A percentile compares a stretch with the other conserved stretches of the same genome.
These are phyloP conservation scores for Candida anutae DNA, from an alignment of 1,139 yeast genomes.

Conservation along the genomic window DNA sequence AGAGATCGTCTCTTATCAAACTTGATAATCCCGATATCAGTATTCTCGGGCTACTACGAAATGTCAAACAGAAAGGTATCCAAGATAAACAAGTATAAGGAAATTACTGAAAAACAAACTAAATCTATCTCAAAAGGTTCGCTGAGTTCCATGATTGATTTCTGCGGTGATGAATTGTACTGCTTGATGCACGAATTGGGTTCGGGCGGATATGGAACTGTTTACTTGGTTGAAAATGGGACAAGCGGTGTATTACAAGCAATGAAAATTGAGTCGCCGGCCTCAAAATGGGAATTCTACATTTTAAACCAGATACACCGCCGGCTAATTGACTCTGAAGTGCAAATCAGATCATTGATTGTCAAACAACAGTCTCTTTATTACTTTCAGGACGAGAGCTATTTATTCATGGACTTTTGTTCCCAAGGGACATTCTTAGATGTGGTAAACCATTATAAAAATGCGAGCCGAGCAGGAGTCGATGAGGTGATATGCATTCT, in stretches of 20 bases:
- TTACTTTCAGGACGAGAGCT: conserved; percentile 65
- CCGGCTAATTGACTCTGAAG: conserved; percentile 15
- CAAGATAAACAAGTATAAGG: conserved; percentile 24
- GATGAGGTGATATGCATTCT: conserved; percentile 64
- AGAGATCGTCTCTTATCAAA: conserved; percentile 17
- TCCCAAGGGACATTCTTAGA: conserved; percentile 74
- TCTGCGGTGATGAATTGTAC: conserved; percentile 43
- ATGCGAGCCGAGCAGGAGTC: conserved; percentile 19
- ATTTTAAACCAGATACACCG: conserved; percentile 51
- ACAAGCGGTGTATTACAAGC: conserved; percentile 50
- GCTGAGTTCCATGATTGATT: conserved; percentile 37
- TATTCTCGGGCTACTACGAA: conserved; percentile 24
- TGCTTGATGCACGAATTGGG: conserved; percentile 62
- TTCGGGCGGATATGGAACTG: conserved; percentile 74
- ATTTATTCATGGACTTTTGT: conserved; percentile 59
- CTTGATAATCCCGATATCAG: conserved; percentile 18
- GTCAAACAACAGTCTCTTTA: conserved; percentile 48
- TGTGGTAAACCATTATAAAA: conserved; percentile 46
- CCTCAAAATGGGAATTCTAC: conserved; percentile 79
- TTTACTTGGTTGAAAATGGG: conserved; percentile 64
- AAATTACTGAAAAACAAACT: conserved; percentile 27
- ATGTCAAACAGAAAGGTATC: conserved; percentile 12
- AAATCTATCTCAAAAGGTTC: conserved; percentile 30
- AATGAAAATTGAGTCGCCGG: conserved; percentile 64
- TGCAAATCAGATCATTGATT: conserved; percentile 19